Conservation (phyloP, 768 basidiomycete genomes). For the Vararia minispora region DNA sequence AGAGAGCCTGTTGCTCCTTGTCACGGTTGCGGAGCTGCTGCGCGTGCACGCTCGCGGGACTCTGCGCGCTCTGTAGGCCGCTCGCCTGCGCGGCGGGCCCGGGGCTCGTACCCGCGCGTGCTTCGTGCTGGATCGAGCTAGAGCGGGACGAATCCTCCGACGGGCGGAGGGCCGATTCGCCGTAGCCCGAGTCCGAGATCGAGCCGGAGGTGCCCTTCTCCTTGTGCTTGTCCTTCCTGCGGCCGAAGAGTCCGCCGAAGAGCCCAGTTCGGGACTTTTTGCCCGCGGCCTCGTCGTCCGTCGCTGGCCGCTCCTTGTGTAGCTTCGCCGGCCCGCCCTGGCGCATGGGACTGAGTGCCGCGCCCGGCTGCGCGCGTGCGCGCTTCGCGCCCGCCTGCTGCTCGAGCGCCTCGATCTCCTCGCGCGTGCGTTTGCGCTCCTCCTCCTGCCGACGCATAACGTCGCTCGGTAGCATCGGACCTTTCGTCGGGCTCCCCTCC, state of each 20-base stretch:
- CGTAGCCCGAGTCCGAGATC: constrained; percentile 33
- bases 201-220: constrained; percentile 34
- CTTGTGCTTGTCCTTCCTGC: constrained; percentile 68
- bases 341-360: constrained; percentile 2
- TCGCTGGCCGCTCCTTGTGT: constrained; percentile 34
- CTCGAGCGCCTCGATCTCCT: constrained; percentile 35
- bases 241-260: constrained; percentile 64
- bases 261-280: constrained; percentile 68
- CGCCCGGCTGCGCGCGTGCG: constrained; percentile 11
- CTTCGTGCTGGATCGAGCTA: constrained; percentile 27
- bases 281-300: constrained; percentile 27
- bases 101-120: constrained; percentile 30
- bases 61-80: constrained; percentile 16
- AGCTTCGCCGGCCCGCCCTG: constrained; percentile 21
- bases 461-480: constrained; percentile 26
- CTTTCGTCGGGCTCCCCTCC: constrained; percentile 8
- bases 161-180: constrained; percentile 20
- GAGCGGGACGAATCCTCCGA: constrained; percentile 61
- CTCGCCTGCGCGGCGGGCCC: constrained; percentile 22
- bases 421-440: constrained; percentile 39
- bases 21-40: constrained; percentile 75
- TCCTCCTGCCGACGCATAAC: constrained; percentile 38
- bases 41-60: constrained; percentile 48
- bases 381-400: constrained; percentile 38
- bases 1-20: constrained; percentile 78